Evolutionary conservation across 192 early-diverging fungal species (phyloP), one percentile per base, ranked within the genome.

Genomic region (Coemansia erecta): DNA sequence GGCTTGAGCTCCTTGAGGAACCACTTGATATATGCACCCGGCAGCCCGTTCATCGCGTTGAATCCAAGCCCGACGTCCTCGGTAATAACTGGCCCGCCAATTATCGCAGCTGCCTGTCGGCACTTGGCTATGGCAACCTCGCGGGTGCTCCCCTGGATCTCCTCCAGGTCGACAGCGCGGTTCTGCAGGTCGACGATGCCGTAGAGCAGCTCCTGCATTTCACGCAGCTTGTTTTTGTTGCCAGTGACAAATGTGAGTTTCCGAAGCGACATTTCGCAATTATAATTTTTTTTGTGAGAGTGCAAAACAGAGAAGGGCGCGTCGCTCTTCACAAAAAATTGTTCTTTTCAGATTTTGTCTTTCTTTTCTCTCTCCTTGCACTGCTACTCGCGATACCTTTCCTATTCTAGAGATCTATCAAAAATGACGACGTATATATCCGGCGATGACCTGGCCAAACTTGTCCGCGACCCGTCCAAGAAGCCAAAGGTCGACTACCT

Each of bases 41-140:
- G 94, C 40, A 98, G 85, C 8, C 90, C 90, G 58, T 94, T 90
- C 73, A 98, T 80, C 8, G 94, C 93, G 61, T 92, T 93, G 82
- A 97, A 98, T 66, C 92, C 92, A 41, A 98, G 84, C 28, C 85
- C 85, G 8, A 94, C 97, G 81, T 98, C 97, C 74, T 98, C 97
- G 39, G 89, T 92, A 48, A 97, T 86, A 45, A 89, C 88, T 35
- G 91, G 89, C 14, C 87, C 84, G 35, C 85, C 76, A 21, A 90
- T 59, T 12, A 71, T 80, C 26, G 77, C 68, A 4, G 91, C 86
- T 5, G 96, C 96, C 44, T 71, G 74, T 44, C 79, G 82, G 66
- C 89, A 91, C 75, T 98, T 98, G 45, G 88, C 86, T 2, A 57
- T 55, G 0, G 94, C 87, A 60, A 98, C 85, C 40, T 92, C 85